Evolutionary conservation across 805 yeast species (phyloP).

Genomic region (Torulaspora microellipsoides): DNA sequence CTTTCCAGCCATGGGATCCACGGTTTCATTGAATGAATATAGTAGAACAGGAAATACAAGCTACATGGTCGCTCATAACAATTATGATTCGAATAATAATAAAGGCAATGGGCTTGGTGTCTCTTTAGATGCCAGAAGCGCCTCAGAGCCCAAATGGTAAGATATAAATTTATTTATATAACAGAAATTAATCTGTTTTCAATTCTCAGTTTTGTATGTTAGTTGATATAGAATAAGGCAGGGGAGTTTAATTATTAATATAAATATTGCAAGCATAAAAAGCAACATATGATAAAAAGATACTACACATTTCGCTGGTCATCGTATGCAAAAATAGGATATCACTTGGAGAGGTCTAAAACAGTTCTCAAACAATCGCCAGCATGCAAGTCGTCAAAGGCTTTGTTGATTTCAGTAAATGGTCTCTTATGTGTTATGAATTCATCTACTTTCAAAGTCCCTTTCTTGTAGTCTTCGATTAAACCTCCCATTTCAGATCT

Average conservation of each 20-base stretch:
- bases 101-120: slow-evolving; percentile 19
- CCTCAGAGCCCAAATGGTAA: slow-evolving; percentile 24
- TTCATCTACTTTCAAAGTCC: slow-evolving; percentile 85
- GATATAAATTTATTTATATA: no score
- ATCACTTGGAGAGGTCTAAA: slow-evolving; percentile 39
- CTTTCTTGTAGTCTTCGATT: slow-evolving; percentile 78
- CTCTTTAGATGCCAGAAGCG: slow-evolving; percentile 19
- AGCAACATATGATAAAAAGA: no score
- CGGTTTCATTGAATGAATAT: slow-evolving; percentile 6
- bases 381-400: slow-evolving; percentile 90
- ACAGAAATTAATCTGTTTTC: no score
- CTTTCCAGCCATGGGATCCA: slow-evolving; percentile 9
- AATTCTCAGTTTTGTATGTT: no score
- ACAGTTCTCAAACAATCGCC: slow-evolving; percentile 96
- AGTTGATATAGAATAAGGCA: no score
- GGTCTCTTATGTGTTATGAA: slow-evolving; percentile 88
- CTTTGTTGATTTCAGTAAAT: slow-evolving; percentile 73
- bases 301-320: no score
- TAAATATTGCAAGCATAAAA: neutral
- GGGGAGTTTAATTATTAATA: neutral
- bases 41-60: slow-evolving; percentile 12
- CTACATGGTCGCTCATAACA: slow-evolving; percentile 1
- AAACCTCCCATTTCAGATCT: slow-evolving; percentile 90
- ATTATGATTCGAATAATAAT: neutral
- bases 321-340: neutral